phyloP scores from a whole-genome alignment of 352 stramenopile species.

The Phytophthora sansomeana region DNA sequence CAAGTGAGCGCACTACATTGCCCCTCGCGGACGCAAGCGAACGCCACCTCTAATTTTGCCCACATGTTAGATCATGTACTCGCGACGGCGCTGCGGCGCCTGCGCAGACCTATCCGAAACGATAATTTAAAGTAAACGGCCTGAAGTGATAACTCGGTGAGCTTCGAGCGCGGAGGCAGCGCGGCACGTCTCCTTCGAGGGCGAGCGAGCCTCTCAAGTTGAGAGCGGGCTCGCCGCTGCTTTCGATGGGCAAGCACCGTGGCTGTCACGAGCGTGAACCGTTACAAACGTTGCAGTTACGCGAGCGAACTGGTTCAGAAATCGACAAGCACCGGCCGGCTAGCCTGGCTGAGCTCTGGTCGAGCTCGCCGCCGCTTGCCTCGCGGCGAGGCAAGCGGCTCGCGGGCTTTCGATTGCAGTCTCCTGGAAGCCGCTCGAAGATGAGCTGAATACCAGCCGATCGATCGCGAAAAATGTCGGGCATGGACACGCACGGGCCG shows the following conservation, averaged over 20 bases:
- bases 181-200: too few species aligned
- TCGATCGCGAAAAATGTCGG: not conserved
- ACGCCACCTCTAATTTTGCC: constrained; percentile 19
- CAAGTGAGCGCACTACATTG: constrained; percentile 2
- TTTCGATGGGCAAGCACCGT: constrained; percentile 3
- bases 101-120: constrained; percentile 26
- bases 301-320: constrained; percentile 20
- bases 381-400: too few species aligned
- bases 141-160: too few species aligned
- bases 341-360: too few species aligned
- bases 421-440: not conserved
- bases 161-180: too few species aligned
- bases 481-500: constrained; percentile 10
- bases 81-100: constrained; percentile 6
- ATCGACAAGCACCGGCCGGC: not conserved
- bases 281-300: constrained; percentile 33
- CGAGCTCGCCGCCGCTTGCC: too few species aligned
- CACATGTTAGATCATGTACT: constrained; percentile 45
- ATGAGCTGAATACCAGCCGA: constrained; percentile 21
- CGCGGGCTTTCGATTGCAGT: not conserved
- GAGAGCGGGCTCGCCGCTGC: too few species aligned
- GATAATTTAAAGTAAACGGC: constrained; percentile 33
- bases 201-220: too few species aligned
- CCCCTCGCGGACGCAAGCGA: constrained; percentile 18
- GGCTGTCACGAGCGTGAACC: constrained; percentile 8